These are phyloP conservation scores for Westerdykella ornata DNA, from an alignment of 2,329 filamentous ascomycete species.

Conservation along the genomic window DNA sequence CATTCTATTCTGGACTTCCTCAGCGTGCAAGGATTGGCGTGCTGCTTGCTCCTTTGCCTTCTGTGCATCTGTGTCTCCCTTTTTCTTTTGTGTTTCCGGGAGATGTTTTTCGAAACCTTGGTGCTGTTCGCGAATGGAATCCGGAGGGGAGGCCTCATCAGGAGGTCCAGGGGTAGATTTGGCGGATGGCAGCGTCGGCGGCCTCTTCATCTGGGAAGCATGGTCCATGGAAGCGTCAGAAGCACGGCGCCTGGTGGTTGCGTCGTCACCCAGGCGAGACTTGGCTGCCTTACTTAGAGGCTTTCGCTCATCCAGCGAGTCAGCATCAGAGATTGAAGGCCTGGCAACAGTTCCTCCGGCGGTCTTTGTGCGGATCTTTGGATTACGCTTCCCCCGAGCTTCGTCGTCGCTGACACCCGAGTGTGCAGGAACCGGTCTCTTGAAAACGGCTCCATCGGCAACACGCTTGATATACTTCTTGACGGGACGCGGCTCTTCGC, in stretches of 20 bases:
- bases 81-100: slow-evolving; percentile 22
- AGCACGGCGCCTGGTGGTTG: slow-evolving; percentile 25
- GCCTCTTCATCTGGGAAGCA: slow-evolving; percentile 23
- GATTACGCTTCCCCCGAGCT: slow-evolving; percentile 15
- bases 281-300: slow-evolving; percentile 28
- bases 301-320: slow-evolving; percentile 33
- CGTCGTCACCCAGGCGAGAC: slow-evolving; percentile 29
- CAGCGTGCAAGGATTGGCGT: slow-evolving; percentile 5
- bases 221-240: slow-evolving; percentile 30
- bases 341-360: slow-evolving; percentile 22
- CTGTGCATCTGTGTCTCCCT: slow-evolving; percentile 7
- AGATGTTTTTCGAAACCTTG: slow-evolving; percentile 30
- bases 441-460: slow-evolving; percentile 25
- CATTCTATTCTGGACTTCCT: slow-evolving; percentile 3
- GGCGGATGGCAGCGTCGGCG: slow-evolving; percentile 25
- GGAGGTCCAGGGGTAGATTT: slow-evolving; percentile 33
- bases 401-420: slow-evolving; percentile 31
- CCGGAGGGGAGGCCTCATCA: slow-evolving; percentile 30
- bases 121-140: slow-evolving; percentile 29
- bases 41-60: slow-evolving; percentile 8
- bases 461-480: slow-evolving; percentile 28
- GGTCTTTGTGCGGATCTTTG: slow-evolving; percentile 24
- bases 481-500: slow-evolving; percentile 30
- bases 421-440: slow-evolving; percentile 15
- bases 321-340: slow-evolving; percentile 26